Evolutionary conservation across 2,329 filamentous ascomycete species (phyloP).

Genomic region (Cordyceps cateniannulata): DNA sequence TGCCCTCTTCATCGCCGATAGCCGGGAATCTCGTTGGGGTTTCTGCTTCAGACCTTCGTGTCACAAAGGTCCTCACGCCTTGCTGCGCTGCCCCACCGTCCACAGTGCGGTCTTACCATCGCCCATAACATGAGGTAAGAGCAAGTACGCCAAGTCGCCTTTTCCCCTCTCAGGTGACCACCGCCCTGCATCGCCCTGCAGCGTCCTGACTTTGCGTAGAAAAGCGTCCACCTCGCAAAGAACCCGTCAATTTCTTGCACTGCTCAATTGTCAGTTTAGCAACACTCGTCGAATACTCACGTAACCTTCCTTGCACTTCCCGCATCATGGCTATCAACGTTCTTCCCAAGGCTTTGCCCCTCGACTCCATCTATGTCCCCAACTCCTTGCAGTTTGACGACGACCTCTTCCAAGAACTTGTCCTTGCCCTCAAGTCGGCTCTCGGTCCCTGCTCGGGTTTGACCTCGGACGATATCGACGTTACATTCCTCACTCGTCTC

Average conservation of each 20-base stretch:
- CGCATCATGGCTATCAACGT: constrained; percentile 14
- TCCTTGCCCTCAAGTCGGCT: constrained; percentile 63
- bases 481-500: constrained; percentile 59
- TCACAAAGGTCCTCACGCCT: constrained; percentile 10
- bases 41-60: not conserved
- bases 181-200: not conserved
- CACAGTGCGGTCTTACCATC: constrained; percentile 10
- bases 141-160: not conserved
- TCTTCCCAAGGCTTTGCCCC: constrained; percentile 13
- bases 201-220: not conserved
- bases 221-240: constrained; percentile 1
- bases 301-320: not conserved
- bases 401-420: constrained; percentile 61
- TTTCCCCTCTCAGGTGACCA: constrained; percentile 7
- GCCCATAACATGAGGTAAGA: not conserved
- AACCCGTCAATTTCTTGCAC: not conserved
- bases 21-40: not conserved
- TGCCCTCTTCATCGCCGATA: not conserved
- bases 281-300: constrained; percentile 1
- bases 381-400: constrained; percentile 16
- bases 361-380: constrained; percentile 5
- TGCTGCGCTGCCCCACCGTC: constrained; percentile 2
- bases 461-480: constrained; percentile 74
- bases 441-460: constrained; percentile 78
- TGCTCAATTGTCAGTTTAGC: not conserved